A percentile compares a stretch with the other conserved stretches of the same genome.
Evolutionary conservation across 345 rosid genomes (phyloP).

Genomic region (Heritiera littoralis): DNA sequence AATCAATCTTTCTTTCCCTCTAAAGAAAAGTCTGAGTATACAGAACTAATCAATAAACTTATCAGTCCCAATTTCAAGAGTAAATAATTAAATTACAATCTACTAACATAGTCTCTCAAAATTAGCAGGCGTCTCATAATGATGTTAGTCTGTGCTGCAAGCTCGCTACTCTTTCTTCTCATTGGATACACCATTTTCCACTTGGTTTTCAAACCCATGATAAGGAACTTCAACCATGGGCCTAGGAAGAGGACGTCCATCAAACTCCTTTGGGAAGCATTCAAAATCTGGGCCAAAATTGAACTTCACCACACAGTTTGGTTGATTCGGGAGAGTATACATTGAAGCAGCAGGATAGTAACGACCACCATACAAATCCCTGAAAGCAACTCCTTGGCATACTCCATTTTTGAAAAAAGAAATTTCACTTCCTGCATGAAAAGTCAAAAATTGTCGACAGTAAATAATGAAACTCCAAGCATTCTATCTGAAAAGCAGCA

Average conservation of each 20-base stretch:
- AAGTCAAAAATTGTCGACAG: slow-evolving; percentile 2
- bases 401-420: slow-evolving; percentile 88
- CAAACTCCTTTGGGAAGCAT: slow-evolving; percentile 66
- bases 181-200: slow-evolving; percentile 56
- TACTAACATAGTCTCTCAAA: not conserved
- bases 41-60: slow-evolving; percentile 21
- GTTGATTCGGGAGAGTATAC: slow-evolving; percentile 93
- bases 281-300: slow-evolving; percentile 93
- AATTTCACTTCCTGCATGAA: slow-evolving; percentile 87
- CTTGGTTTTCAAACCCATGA: slow-evolving; percentile 61
- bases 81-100: slow-evolving; percentile 18
- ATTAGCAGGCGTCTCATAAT: slow-evolving; percentile 5
- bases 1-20: slow-evolving; percentile 7
- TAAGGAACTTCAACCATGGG: slow-evolving; percentile 82
- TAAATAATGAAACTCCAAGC: slow-evolving; percentile 4
- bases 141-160: slow-evolving; percentile 18
- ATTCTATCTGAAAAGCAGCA: slow-evolving; percentile 17
- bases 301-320: slow-evolving; percentile 84
- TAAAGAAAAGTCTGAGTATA: slow-evolving; percentile 4
- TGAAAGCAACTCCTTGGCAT: slow-evolving; percentile 91
- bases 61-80: slow-evolving; percentile 4
- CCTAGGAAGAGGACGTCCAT: slow-evolving; percentile 67
- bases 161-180: slow-evolving; percentile 61
- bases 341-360: slow-evolving; percentile 98
- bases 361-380: slow-evolving; percentile 77